These are phyloP conservation scores for Mallotus nudiflorus DNA, from an alignment of 345 rosid species.

Conservation along the genomic window DNA sequence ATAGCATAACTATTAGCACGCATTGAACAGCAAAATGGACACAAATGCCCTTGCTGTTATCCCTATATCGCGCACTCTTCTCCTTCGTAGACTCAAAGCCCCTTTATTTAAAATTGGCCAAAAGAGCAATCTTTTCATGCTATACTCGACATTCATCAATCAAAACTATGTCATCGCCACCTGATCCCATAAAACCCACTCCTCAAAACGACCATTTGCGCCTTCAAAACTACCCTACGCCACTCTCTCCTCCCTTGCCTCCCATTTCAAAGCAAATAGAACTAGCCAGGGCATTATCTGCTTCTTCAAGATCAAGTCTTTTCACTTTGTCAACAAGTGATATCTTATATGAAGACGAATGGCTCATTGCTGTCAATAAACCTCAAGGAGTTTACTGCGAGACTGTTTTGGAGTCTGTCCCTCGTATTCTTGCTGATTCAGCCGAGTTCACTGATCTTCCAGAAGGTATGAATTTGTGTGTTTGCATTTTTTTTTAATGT, in stretches of 20 bases:
- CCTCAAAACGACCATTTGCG: slow-evolving; percentile 24
- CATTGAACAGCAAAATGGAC: neutral
- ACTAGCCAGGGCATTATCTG: slow-evolving; percentile 70
- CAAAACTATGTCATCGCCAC: slow-evolving; percentile 26
- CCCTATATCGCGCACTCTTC: slow-evolving; percentile 20
- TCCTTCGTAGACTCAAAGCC: slow-evolving; percentile 25
- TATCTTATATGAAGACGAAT: slow-evolving; percentile 75
- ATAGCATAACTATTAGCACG: neutral
- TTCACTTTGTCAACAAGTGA: slow-evolving; percentile 45
- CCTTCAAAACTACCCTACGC: slow-evolving; percentile 52
- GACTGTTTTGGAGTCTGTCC: slow-evolving; percentile 54
- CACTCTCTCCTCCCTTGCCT: slow-evolving; percentile 74
- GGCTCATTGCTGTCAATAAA: slow-evolving; percentile 76
- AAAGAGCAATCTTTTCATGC: slow-evolving; percentile 24
- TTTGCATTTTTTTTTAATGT: neutral
- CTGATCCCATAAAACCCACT: neutral
- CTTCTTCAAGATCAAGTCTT: slow-evolving; percentile 73
- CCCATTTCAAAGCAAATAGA: slow-evolving; percentile 69
- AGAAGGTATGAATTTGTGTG: slow-evolving; percentile 24
- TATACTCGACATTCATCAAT: neutral
- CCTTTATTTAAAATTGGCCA: slow-evolving; percentile 9
- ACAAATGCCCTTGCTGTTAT: slow-evolving; percentile 24
- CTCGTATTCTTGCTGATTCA: slow-evolving; percentile 37
- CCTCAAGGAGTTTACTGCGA: slow-evolving; percentile 88
- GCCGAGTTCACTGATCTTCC: slow-evolving; percentile 13